These are phyloP conservation scores for Skeletonema grethae DNA, from an alignment of 108 stramenopile species.

Conservation along the genomic window DNA sequence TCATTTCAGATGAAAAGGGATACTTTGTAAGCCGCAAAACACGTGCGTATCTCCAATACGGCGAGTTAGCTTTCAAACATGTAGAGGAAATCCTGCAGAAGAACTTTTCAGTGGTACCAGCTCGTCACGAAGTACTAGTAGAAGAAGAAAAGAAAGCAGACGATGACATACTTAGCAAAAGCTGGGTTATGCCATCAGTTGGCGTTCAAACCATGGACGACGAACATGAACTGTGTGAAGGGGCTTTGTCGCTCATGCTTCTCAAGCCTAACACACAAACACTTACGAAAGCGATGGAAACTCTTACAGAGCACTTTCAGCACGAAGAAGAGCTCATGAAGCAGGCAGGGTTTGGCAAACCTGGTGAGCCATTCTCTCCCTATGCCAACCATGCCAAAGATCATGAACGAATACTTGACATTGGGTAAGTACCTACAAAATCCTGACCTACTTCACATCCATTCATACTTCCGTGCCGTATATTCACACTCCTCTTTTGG, in stretches of 20 bases:
- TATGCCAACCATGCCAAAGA: conserved; percentile 37
- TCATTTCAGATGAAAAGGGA: conserved; percentile 47
- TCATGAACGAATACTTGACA: conserved; percentile 43
- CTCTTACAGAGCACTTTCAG: conserved; percentile 44
- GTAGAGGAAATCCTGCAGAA: conserved; percentile 38
- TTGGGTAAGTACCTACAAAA: conserved; percentile 15
- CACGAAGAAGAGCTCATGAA: conserved; percentile 54
- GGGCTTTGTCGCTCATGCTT: conserved; percentile 27
- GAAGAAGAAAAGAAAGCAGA: conserved; percentile 10
- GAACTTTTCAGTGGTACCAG: conserved; percentile 12
- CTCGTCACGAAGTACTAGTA: background rate
- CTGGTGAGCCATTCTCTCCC: conserved; percentile 29
- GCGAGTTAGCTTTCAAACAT: conserved; percentile 46
- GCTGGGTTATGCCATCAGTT: conserved; percentile 36
- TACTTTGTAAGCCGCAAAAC: conserved; percentile 62
- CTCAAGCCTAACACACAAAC: conserved; percentile 9
- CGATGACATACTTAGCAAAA: conserved; percentile 11
- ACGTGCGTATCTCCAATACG: conserved; percentile 47
- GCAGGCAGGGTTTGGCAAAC: conserved; percentile 20
- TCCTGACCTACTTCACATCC: background rate
- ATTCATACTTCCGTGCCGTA: background rate
- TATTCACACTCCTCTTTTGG: background rate
- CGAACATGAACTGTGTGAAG: conserved; percentile 49
- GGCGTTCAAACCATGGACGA: conserved; percentile 51
- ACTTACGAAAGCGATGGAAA: conserved; percentile 15